A percentile compares a stretch with the other conserved stretches of the same genome.
Evolutionary conservation across 108 stramenopile genomes (phyloP).

Genomic region (Discostella pseudostelligera): DNA sequence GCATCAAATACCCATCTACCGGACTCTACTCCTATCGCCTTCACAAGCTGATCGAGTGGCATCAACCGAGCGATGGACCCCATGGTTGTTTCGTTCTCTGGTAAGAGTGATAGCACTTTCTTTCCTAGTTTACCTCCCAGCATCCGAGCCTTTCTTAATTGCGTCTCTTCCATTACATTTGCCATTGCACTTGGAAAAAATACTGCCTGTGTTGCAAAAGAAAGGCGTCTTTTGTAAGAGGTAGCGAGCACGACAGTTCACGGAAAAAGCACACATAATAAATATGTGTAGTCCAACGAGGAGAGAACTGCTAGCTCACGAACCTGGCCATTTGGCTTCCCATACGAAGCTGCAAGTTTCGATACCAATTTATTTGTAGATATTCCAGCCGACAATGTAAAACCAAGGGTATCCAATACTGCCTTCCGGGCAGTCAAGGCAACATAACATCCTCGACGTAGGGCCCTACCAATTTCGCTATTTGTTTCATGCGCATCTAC

Average conservation of each 20-base stretch:
- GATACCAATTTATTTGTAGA: slow-evolving; percentile 77
- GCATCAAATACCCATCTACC: slow-evolving; percentile 71
- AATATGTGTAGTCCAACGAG: no score
- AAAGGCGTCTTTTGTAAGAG: neutral
- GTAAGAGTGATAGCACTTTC: slow-evolving; percentile 47
- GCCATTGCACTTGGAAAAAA: slow-evolving; percentile 55
- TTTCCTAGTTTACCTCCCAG: slow-evolving; percentile 86
- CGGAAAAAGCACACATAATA: neutral
- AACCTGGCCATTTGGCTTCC: slow-evolving; percentile 84
- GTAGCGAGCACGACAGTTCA: neutral
- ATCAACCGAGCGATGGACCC: slow-evolving; percentile 55
- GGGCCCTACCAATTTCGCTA: slow-evolving; percentile 25
- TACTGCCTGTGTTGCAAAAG: slow-evolving; percentile 44
- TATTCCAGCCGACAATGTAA: slow-evolving; percentile 83
- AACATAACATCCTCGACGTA: slow-evolving; percentile 56
- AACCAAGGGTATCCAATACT: slow-evolving; percentile 62
- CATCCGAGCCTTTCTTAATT: slow-evolving; percentile 73
- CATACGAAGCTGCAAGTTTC: slow-evolving; percentile 82
- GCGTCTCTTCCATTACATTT: slow-evolving; percentile 60
- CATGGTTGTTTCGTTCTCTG: slow-evolving; percentile 45
- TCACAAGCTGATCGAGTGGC: slow-evolving; percentile 55
- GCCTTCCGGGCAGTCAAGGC: slow-evolving; percentile 55
- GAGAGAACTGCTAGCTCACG: no score
- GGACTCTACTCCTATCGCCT: slow-evolving; percentile 51
- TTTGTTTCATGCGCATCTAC: slow-evolving; percentile 14